phyloP scores from a whole-genome alignment of 139 green algal genomes.

The Deuterostichococcus epilithicus region DNA sequence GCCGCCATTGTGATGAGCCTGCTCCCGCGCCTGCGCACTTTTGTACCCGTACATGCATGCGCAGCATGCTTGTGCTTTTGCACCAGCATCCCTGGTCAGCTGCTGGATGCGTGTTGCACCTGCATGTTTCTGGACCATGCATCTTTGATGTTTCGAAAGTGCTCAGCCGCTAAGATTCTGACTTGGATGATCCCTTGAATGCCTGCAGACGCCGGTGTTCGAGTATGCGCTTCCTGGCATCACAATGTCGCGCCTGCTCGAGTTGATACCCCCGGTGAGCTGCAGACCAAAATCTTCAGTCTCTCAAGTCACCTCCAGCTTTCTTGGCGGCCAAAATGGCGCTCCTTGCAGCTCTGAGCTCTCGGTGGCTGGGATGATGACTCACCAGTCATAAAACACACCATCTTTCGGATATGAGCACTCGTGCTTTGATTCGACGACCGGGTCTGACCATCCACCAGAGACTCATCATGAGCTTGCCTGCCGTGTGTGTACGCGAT shows the following conservation, averaged over 20 bases:
- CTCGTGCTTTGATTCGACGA: background rate
- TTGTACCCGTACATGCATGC: too few relatives aligned
- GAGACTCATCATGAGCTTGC: background rate
- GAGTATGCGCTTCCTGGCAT: conserved; percentile 43
- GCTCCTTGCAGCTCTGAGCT: too few relatives aligned
- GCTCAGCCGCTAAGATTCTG: too few relatives aligned
- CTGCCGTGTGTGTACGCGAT: background rate
- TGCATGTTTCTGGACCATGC: conserved; percentile 22
- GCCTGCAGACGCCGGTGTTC: conserved; percentile 39
- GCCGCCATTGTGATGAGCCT: too few relatives aligned
- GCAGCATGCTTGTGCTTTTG: too few relatives aligned
- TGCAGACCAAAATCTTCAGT: background rate
- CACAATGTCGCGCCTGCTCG: conserved; percentile 57
- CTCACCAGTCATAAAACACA: background rate
- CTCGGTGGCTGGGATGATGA: background rate
- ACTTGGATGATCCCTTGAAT: too few relatives aligned
- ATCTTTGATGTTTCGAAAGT: too few relatives aligned
- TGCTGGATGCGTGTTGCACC: too few relatives aligned
- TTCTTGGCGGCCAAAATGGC: too few relatives aligned
- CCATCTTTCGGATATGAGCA: background rate
- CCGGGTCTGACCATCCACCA: background rate
- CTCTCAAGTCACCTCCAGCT: background rate
- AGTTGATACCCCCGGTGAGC: conserved; percentile 54
- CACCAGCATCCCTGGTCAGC: too few relatives aligned
- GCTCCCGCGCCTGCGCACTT: too few relatives aligned